Evolutionary conservation across 306 rosid genomes (phyloP).

Genomic region (Pueraria montana): DNA sequence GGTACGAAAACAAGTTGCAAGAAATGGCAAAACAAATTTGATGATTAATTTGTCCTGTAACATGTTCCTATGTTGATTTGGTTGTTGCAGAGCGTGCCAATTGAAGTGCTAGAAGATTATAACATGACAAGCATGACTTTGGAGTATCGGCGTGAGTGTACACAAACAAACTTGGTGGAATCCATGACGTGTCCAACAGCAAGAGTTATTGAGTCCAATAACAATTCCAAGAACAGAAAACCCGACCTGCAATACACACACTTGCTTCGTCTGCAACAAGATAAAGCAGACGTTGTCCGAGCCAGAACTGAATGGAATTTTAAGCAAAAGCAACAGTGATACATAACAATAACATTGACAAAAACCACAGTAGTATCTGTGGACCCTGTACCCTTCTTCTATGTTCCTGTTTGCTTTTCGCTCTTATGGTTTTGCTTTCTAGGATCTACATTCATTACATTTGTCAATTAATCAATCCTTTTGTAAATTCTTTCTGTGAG

Average conservation of each 20-base stretch:
- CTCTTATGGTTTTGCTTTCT: slow-evolving; percentile 6
- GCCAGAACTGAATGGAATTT: slow-evolving; percentile 86
- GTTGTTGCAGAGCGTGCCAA: slow-evolving; percentile 82
- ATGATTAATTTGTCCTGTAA: not conserved
- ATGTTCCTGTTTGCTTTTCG: slow-evolving; percentile 16
- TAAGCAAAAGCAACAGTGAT: slow-evolving; percentile 40
- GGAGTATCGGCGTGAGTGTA: slow-evolving; percentile 89
- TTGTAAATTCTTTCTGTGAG: slow-evolving; percentile 14
- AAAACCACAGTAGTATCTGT: not conserved
- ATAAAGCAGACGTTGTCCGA: slow-evolving; percentile 73
- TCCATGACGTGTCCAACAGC: slow-evolving; percentile 75
- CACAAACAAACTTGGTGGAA: slow-evolving; percentile 77
- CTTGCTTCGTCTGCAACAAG: slow-evolving; percentile 78
- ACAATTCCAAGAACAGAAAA: slow-evolving; percentile 54
- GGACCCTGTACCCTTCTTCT: not conserved
- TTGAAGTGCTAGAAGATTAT: slow-evolving; percentile 66
- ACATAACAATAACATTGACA: no score
- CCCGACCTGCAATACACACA: slow-evolving; percentile 73
- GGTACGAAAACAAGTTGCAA: slow-evolving; percentile 53
- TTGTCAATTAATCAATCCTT: not conserved
- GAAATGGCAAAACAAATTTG: not conserved
- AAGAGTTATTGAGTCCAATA: slow-evolving; percentile 49
- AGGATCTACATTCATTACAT: slow-evolving; percentile 25
- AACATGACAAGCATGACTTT: slow-evolving; percentile 79
- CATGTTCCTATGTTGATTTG: not conserved